A percentile compares a stretch with the other conserved stretches of the same genome.
Conservation (phyloP, 169 alveolate species). For the Prorocentrum cordatum region DNA sequence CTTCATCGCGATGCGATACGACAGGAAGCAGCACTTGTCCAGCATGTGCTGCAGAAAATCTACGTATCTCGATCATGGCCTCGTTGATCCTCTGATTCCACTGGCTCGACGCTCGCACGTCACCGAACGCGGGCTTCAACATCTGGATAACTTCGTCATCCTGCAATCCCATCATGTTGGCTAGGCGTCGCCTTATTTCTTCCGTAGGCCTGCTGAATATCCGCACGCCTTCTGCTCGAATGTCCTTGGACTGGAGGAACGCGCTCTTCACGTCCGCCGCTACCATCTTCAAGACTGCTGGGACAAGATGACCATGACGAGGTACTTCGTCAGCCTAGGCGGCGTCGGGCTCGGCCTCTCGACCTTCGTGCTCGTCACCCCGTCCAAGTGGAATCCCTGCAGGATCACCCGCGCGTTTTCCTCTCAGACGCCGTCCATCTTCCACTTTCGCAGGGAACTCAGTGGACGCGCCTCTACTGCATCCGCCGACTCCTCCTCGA, state of each 20-base stretch:
- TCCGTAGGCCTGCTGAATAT: background rate
- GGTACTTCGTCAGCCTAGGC: background rate
- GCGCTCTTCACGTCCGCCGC: slow-evolving; percentile 2
- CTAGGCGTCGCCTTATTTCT: background rate
- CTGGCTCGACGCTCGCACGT: background rate
- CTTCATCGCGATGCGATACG: too few species aligned
- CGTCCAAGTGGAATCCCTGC: background rate
- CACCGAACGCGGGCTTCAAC: slow-evolving; percentile 7
- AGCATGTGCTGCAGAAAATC: too few species aligned
- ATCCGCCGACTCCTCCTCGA: too few species aligned
- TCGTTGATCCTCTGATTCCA: background rate
- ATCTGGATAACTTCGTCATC: background rate
- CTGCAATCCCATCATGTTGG: background rate
- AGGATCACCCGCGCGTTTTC: slow-evolving; percentile 8
- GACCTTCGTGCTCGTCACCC: background rate
- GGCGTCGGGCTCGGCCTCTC: background rate
- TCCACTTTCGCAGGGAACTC: background rate
- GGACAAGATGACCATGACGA: background rate
- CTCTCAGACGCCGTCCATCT: background rate
- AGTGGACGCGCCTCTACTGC: too few species aligned
- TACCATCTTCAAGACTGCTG: background rate
- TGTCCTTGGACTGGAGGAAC: background rate
- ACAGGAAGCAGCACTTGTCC: too few species aligned
- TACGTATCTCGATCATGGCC: too few species aligned
- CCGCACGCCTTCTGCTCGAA: background rate